These are phyloP conservation scores for Lippia alba DNA, from an alignment of 305 asterid genomes.

Conservation along the genomic window DNA sequence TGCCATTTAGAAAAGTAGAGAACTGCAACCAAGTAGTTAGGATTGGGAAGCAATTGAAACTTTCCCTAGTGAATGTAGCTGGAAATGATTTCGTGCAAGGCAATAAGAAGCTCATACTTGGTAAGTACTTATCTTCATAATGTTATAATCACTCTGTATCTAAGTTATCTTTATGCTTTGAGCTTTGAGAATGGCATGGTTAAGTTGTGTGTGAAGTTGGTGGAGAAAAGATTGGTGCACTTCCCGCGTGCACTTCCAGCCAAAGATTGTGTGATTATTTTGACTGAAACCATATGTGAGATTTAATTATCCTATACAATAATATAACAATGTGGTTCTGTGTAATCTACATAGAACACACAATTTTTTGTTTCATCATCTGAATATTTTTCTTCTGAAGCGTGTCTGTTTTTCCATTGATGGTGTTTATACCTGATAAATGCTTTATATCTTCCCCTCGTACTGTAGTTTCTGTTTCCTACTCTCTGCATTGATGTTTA, in stretches of 20 bases:
- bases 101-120: conserved; percentile 88
- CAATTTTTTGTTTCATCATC: background rate
- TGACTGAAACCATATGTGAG: background rate
- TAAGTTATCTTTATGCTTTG: conserved; percentile 13
- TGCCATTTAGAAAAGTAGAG: conserved; percentile 91
- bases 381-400: no score
- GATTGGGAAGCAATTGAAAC: conserved; percentile 79
- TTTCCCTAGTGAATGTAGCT: conserved; percentile 89
- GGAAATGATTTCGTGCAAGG: conserved; percentile 96
- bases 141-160: background rate
- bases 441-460: conserved; percentile 5
- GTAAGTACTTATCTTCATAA: conserved; percentile 50
- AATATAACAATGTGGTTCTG: background rate
- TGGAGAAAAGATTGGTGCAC: background rate
- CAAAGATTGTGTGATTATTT: conserved; percentile 6
- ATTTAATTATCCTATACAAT: background rate
- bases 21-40: conserved; percentile 88
- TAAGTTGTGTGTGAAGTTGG: conserved; percentile 16
- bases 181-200: conserved; percentile 3
- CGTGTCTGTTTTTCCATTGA: no score
- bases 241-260: background rate
- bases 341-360: background rate
- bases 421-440: background rate
- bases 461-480: conserved; percentile 4
- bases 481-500: background rate